phyloP scores from a whole-genome alignment of 345 rosid species.

The Syzygium grande region DNA sequence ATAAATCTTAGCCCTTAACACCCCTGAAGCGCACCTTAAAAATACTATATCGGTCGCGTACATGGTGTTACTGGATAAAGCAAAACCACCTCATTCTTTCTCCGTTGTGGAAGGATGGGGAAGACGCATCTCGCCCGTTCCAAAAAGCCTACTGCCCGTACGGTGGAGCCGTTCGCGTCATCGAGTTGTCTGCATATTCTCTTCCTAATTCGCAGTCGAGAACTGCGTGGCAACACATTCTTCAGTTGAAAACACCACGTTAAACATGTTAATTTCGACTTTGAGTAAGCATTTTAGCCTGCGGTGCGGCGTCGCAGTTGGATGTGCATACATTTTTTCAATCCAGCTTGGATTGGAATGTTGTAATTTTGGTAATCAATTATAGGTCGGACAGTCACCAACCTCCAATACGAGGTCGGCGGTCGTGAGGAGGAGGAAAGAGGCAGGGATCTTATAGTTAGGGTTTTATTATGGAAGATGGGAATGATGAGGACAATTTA shows the following conservation, averaged over 20 bases:
- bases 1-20: neutral
- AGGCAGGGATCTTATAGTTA: too few relatives aligned
- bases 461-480: too few relatives aligned
- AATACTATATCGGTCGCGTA: too few relatives aligned
- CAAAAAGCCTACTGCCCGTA: neutral
- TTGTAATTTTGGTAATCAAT: too few relatives aligned
- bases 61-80: too few relatives aligned
- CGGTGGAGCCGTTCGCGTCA: neutral
- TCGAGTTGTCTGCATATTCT: neutral
- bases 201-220: neutral
- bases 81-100: neutral
- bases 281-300: neutral
- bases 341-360: too few relatives aligned
- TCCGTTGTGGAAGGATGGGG: neutral
- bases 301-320: neutral
- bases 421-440: too few relatives aligned
- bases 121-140: neutral
- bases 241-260: neutral
- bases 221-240: neutral
- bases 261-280: neutral
- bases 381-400: too few relatives aligned
- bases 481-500: too few relatives aligned
- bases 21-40: neutral
- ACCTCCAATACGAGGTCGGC: too few relatives aligned
- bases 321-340: too few relatives aligned